These are phyloP conservation scores for Diaporthe destruens DNA, from an alignment of 2,329 filamentous ascomycete species.

Conservation along the genomic window DNA sequence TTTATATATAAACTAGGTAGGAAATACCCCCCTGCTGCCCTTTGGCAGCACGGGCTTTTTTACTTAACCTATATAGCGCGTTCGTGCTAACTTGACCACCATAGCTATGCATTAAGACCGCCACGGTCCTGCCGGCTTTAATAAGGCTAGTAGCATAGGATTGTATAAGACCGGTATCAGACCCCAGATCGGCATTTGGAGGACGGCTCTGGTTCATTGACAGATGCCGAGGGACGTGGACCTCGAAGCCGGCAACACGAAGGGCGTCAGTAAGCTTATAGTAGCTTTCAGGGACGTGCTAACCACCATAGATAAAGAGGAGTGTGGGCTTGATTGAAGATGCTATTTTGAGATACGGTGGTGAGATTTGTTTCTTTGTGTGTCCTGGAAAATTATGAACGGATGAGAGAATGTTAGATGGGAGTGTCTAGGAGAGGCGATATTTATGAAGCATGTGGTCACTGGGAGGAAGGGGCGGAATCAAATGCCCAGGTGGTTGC, in stretches of 20 bases:
- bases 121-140: constrained; percentile 42
- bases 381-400: background rate
- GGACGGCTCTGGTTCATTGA: constrained; percentile 44
- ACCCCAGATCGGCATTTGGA: constrained; percentile 44
- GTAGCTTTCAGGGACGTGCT: constrained; percentile 43
- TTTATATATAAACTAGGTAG: constrained; percentile 46
- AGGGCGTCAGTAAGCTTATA: constrained; percentile 44
- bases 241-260: constrained; percentile 41
- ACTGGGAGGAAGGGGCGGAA: no score
- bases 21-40: constrained; percentile 45
- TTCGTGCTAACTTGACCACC: constrained; percentile 49
- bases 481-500: no score
- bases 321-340: background rate
- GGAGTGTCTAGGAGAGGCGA: no score
- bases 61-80: constrained; percentile 44
- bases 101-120: constrained; percentile 47
- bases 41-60: constrained; percentile 36
- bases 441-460: no score
- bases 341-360: background rate
- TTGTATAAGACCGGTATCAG: constrained; percentile 44
- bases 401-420: no score
- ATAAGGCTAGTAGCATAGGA: constrained; percentile 44
- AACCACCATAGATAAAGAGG: constrained; percentile 43
- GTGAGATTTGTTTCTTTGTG: background rate
- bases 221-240: constrained; percentile 43